These are phyloP conservation scores for Trichomonas tenax DNA, from an alignment of 208 protist genomes.

Conservation along the genomic window DNA sequence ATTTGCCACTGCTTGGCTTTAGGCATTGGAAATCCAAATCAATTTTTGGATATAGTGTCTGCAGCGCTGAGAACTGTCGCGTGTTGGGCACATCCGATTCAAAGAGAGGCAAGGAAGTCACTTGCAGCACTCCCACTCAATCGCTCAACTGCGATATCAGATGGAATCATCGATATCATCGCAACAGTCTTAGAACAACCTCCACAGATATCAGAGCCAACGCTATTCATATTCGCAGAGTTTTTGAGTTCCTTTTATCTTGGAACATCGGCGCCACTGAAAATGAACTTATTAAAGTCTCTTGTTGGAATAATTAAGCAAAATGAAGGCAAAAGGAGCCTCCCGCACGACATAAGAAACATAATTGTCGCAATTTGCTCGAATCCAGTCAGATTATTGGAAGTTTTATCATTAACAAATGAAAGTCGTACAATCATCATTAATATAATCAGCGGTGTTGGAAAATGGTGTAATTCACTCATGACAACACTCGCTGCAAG, in stretches of 20 bases:
- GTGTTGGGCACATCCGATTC: slow-evolving; percentile 10
- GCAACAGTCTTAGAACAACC: background rate
- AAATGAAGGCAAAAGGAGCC: background rate
- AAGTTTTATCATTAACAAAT: background rate
- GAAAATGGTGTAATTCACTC: background rate
- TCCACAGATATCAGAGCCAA: background rate
- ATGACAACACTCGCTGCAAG: background rate
- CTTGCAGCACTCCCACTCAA: background rate
- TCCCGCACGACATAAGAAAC: background rate
- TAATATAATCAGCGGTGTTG: background rate
- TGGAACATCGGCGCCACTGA: background rate
- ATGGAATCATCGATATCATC: background rate
- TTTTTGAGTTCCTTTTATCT: background rate
- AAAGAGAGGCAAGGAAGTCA: background rate
- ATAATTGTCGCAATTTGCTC: background rate
- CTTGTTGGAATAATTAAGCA: background rate
- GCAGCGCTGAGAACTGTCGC: background rate
- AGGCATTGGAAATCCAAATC: background rate
- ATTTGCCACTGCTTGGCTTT: background rate
- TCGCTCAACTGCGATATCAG: background rate
- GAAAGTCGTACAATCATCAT: background rate
- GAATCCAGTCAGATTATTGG: background rate
- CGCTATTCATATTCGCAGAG: background rate
- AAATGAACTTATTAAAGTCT: background rate
- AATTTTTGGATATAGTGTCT: background rate